These are phyloP conservation scores for Fraxinus cuspidata DNA, from an alignment of 257 asterid species.

Conservation along the genomic window DNA sequence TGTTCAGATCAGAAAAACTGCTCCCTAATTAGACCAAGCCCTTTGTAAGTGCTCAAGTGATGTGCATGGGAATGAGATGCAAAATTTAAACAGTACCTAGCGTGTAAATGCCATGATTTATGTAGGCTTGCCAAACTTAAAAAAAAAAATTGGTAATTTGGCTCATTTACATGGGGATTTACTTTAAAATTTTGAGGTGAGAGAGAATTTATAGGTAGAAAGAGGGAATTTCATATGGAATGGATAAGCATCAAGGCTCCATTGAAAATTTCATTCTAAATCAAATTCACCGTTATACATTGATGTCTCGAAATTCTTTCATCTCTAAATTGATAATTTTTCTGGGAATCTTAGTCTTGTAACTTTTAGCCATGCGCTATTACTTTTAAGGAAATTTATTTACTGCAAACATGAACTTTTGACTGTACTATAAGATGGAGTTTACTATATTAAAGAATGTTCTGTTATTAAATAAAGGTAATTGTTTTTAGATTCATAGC, in stretches of 20 bases:
- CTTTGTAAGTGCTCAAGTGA: not conserved
- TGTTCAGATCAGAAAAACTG: not conserved
- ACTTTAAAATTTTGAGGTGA: conserved; percentile 9
- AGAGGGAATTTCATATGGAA: not conserved
- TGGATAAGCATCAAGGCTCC: not conserved
- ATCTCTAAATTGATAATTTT: not conserved
- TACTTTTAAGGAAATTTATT: not conserved
- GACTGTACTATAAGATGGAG: not conserved
- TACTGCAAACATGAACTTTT: not conserved
- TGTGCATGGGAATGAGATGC: not conserved
- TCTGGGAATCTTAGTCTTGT: not conserved
- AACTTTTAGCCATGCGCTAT: not conserved
- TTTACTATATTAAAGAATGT: not conserved
- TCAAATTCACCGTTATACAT: not conserved
- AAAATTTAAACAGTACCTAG: not conserved
- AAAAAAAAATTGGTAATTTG: not conserved
- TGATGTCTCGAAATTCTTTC: not conserved
- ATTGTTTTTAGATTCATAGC: not conserved
- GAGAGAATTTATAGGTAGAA: conserved; percentile 6
- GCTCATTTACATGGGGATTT: not conserved
- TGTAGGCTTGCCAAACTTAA: not conserved
- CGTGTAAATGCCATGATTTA: not conserved
- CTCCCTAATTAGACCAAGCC: not conserved
- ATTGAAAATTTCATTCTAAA: not conserved
- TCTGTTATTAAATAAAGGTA: not conserved